A percentile compares a stretch with the other conserved stretches of the same genome.
phyloP scores from a whole-genome alignment of 768 basidiomycete species.

The Sarcodon sp. region DNA sequence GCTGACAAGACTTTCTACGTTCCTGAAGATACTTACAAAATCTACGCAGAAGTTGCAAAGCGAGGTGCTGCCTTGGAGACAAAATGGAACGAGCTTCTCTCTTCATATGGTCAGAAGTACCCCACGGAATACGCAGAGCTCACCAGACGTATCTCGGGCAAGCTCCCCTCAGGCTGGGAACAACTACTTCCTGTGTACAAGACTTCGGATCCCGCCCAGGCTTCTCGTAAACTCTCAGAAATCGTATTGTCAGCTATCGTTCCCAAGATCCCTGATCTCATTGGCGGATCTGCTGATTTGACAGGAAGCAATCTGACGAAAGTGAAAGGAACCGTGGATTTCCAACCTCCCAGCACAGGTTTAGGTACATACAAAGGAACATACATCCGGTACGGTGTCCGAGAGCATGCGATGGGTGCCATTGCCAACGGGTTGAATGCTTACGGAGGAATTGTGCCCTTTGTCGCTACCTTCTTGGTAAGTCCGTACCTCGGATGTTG shows the following conservation, averaged over 20 bases:
- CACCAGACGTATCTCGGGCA: slow-evolving; percentile 69
- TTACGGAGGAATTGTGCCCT: slow-evolving; percentile 87
- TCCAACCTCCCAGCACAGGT: slow-evolving; percentile 81
- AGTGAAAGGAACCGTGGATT: slow-evolving; percentile 75
- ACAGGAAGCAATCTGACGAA: slow-evolving; percentile 90
- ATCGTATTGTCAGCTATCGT: slow-evolving; percentile 70
- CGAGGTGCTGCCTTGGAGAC: slow-evolving; percentile 64
- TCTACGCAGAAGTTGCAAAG: slow-evolving; percentile 53
- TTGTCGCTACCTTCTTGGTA: slow-evolving; percentile 86
- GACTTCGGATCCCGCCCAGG: slow-evolving; percentile 70
- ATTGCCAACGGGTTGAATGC: slow-evolving; percentile 86
- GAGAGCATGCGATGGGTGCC: slow-evolving; percentile 95
- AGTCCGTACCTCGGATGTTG: slow-evolving; percentile 8
- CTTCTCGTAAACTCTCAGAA: slow-evolving; percentile 88
- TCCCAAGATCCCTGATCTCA: slow-evolving; percentile 67
- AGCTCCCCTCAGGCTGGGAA: slow-evolving; percentile 83
- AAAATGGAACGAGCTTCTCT: slow-evolving; percentile 62
- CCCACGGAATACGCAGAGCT: slow-evolving; percentile 81
- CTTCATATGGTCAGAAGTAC: slow-evolving; percentile 62
- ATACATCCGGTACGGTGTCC: slow-evolving; percentile 93
- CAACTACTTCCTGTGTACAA: slow-evolving; percentile 77
- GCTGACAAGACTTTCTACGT: slow-evolving; percentile 69
- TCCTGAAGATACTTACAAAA: slow-evolving; percentile 55
- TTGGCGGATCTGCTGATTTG: slow-evolving; percentile 85
- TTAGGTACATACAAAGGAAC: slow-evolving; percentile 78